phyloP scores from a whole-genome alignment of 805 yeast species.

The Cephaloascus albidus region DNA sequence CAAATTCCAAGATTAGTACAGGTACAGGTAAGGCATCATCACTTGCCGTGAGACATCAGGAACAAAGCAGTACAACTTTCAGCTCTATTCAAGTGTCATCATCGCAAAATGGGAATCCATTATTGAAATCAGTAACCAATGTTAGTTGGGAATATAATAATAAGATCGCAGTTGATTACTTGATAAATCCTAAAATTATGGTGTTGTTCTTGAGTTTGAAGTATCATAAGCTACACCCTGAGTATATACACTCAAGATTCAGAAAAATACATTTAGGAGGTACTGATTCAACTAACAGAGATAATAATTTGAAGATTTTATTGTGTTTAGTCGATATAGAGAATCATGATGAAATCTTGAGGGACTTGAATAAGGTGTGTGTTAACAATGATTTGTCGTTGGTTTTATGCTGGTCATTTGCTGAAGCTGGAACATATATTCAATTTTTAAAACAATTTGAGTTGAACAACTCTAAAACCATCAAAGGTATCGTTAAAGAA shows the following conservation, averaged over 20 bases:
- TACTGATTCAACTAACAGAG: slow-evolving; percentile 14
- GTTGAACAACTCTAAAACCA: slow-evolving; percentile 16
- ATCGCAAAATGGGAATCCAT: slow-evolving; percentile 67
- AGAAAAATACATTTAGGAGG: slow-evolving; percentile 26
- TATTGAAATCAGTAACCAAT: slow-evolving; percentile 43
- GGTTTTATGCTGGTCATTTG: slow-evolving; percentile 44
- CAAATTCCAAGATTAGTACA: slow-evolving; percentile 1
- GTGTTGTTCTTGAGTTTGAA: slow-evolving; percentile 58
- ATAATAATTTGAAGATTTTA: slow-evolving; percentile 40
- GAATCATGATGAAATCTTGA: slow-evolving; percentile 38
- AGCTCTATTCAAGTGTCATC: slow-evolving; percentile 44
- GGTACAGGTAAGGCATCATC: slow-evolving; percentile 1
- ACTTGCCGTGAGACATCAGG: slow-evolving; percentile 2
- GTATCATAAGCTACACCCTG: slow-evolving; percentile 71
- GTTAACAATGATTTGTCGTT: slow-evolving; percentile 38
- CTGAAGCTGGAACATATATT: slow-evolving; percentile 29
- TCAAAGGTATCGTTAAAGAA: slow-evolving; percentile 32
- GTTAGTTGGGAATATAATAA: slow-evolving; percentile 47
- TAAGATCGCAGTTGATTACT: slow-evolving; percentile 50
- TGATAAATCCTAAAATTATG: slow-evolving; percentile 45
- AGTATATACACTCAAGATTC: slow-evolving; percentile 51
- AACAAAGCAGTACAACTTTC: slow-evolving; percentile 1
- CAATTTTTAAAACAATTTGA: slow-evolving; percentile 21
- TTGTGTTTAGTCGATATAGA: slow-evolving; percentile 60
- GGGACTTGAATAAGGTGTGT: slow-evolving; percentile 38